These are phyloP conservation scores for Aspergillus homomorphus DNA, from an alignment of 495 filamentous ascomycete species.

Conservation along the genomic window DNA sequence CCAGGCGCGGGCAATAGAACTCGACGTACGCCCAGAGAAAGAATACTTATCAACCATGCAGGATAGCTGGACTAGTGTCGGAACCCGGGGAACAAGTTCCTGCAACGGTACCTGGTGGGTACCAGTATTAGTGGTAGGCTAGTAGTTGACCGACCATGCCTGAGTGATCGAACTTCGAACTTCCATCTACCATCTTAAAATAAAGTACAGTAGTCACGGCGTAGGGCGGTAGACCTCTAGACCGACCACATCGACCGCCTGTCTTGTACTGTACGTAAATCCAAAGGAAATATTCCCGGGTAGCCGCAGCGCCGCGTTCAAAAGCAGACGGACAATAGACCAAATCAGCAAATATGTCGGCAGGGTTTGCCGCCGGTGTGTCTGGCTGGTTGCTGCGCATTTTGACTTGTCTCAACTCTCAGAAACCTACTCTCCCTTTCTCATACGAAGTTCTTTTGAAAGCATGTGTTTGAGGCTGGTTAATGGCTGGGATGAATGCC, in stretches of 20 bases:
- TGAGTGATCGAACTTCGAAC: too few relatives aligned
- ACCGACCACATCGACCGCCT: too few relatives aligned
- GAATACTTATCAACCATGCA: too few relatives aligned
- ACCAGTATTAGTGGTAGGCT: too few relatives aligned
- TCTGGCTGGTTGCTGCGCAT: background rate
- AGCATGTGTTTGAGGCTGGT: background rate
- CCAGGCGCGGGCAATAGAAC: too few relatives aligned
- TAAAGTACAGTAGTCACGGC: too few relatives aligned
- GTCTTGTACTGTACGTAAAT: too few relatives aligned
- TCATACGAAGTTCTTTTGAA: background rate
- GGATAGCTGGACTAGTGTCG: slow-evolving; percentile 16
- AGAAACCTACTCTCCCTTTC: background rate
- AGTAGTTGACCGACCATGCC: too few relatives aligned
- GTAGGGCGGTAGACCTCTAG: too few relatives aligned
- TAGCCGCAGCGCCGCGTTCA: background rate
- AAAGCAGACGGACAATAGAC: background rate
- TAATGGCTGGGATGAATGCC: background rate
- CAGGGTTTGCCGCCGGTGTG: background rate
- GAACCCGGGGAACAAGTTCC: slow-evolving; percentile 25
- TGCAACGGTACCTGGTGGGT: slow-evolving; percentile 26
- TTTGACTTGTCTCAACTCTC: background rate
- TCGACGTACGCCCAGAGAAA: too few relatives aligned
- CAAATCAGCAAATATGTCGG: background rate
- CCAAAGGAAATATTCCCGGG: background rate
- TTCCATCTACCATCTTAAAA: too few relatives aligned